These are phyloP conservation scores for Cerrena zonata DNA, from an alignment of 1,284 basidiomycete species.

Conservation along the genomic window DNA sequence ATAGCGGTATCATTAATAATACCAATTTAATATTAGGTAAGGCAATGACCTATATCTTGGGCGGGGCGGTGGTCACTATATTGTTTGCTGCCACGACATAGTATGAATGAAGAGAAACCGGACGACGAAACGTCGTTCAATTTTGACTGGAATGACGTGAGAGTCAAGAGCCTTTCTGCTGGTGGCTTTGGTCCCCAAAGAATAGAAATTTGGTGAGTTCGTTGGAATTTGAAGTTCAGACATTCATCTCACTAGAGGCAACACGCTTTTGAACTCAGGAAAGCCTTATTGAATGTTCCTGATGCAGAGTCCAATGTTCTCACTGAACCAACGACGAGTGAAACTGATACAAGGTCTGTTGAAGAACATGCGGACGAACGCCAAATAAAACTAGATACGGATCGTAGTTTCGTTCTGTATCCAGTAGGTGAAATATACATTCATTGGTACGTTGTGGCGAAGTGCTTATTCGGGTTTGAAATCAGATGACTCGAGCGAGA, in stretches of 20 bases:
- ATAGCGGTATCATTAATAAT: too few relatives aligned
- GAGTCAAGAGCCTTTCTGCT: slow-evolving; percentile 45
- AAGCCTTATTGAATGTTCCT: slow-evolving; percentile 17
- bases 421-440: slow-evolving; percentile 75
- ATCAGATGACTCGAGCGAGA: slow-evolving; percentile 20
- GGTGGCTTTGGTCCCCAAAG: slow-evolving; percentile 60
- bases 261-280: slow-evolving; percentile 12
- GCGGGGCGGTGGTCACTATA: too few relatives aligned
- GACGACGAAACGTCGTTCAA: too few relatives aligned
- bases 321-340: too few relatives aligned
- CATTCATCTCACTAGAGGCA: too few relatives aligned
- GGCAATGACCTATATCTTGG: too few relatives aligned
- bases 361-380: slow-evolving; percentile 69
- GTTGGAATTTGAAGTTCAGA: too few relatives aligned
- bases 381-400: slow-evolving; percentile 81
- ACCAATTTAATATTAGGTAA: too few relatives aligned
- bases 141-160: slow-evolving; percentile 45
- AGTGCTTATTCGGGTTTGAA: too few relatives aligned
- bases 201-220: slow-evolving; percentile 50
- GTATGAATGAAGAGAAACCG: background rate
- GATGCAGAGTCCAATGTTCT: too few relatives aligned
- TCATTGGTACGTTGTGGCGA: too few relatives aligned
- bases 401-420: slow-evolving; percentile 85
- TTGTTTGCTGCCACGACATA: too few relatives aligned
- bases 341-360: background rate